These are phyloP conservation scores for Ceratocystis smalleyi DNA, from an alignment of 2,329 filamentous ascomycete genomes.

Conservation along the genomic window DNA sequence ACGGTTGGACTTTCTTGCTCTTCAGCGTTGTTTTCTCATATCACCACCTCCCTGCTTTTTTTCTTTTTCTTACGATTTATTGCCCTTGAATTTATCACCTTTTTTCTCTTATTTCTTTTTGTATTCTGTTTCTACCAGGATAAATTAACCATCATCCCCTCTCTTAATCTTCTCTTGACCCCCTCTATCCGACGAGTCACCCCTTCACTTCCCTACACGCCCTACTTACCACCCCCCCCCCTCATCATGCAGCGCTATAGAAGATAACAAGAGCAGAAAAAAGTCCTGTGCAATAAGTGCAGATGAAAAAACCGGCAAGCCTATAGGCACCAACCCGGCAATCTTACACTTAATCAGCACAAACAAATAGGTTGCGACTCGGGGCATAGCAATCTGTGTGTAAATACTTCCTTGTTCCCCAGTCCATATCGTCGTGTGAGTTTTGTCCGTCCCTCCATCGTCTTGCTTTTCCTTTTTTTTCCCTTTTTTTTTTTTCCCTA, in stretches of 20 bases:
- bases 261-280: too few species aligned
- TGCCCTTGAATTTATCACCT: not conserved
- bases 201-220: not conserved
- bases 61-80: conserved; percentile 5
- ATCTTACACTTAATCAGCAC: not conserved
- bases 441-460: not conserved
- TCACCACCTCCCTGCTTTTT: not conserved
- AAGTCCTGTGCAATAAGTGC: too few species aligned
- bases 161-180: not conserved
- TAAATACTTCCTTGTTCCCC: not conserved
- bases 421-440: not conserved
- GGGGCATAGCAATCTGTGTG: not conserved
- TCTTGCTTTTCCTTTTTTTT: conserved; percentile 5
- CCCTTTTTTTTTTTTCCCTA: conserved; percentile 6
- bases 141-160: not conserved
- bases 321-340: not conserved
- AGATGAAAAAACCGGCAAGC: not conserved
- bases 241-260: too few species aligned
- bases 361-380: not conserved
- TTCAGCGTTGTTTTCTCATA: not conserved
- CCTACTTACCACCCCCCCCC: too few species aligned
- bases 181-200: not conserved
- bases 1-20: not conserved
- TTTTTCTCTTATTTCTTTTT: not conserved
- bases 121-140: not conserved